Percentiles rank a stretch among this genome's conserved stretches.
Evolutionary conservation across 768 basidiomycete species (phyloP).

Genomic region (Mycena leptocephala): DNA sequence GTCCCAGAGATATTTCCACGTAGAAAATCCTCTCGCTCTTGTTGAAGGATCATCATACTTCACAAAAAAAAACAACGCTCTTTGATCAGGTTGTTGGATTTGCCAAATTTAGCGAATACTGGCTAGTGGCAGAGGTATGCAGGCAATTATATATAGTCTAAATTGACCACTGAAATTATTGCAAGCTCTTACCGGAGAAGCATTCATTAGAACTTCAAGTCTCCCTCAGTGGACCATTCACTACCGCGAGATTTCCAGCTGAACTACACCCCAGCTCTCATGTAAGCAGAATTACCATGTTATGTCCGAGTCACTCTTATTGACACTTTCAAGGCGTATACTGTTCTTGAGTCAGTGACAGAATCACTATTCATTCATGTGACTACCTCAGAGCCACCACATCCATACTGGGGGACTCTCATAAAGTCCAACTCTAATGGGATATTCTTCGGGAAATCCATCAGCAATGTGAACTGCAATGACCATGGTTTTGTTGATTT

Average conservation of each 20-base stretch:
- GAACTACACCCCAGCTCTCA: constrained; percentile 89
- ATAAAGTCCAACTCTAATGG: constrained; percentile 98
- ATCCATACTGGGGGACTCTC: constrained; percentile 91
- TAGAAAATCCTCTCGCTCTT: constrained; percentile 80
- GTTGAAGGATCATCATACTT: constrained; percentile 85
- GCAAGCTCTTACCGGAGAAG: constrained; percentile 65
- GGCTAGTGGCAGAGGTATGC: constrained; percentile 93
- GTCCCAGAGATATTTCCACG: constrained; percentile 71
- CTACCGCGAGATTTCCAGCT: too few species aligned
- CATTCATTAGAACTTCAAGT: constrained; percentile 86
- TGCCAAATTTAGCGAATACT: constrained; percentile 95
- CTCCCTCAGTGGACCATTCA: too few species aligned
- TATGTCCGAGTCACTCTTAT: neutral
- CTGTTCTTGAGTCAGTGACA: constrained; percentile 93
- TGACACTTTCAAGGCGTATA: constrained; percentile 78
- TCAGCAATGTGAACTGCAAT: constrained; percentile 93
- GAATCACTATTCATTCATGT: constrained; percentile 95
- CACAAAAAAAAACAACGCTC: constrained; percentile 74
- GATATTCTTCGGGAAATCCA: constrained; percentile 91
- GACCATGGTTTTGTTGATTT: constrained; percentile 92
- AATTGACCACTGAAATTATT: constrained; percentile 10
- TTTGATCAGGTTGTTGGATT: constrained; percentile 95
- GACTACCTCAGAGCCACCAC: constrained; percentile 85
- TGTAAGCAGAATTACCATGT: constrained; percentile 60
- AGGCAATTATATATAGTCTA: neutral